Percentiles rank a stretch among this genome's conserved stretches.
Conservation (phyloP, 495 filamentous ascomycete genomes). For the Penicillium daleae region DNA sequence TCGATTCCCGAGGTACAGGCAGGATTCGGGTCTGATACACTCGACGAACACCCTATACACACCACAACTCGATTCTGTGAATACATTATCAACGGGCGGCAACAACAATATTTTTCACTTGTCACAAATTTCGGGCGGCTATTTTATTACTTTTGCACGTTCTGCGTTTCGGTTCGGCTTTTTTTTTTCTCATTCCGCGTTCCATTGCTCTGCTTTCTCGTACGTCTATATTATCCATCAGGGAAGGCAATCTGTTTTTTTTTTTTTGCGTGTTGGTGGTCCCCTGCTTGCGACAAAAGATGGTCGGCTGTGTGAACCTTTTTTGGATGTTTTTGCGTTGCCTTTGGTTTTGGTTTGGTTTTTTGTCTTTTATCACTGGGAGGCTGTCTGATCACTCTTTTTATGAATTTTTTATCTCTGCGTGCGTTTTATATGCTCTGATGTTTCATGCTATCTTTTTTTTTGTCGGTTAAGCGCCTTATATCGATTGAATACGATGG, state of each 20-base stretch:
- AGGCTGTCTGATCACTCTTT: slow-evolving; percentile 54
- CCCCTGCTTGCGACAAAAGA: slow-evolving; percentile 29
- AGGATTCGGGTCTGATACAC: neutral
- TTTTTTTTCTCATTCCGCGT: slow-evolving; percentile 4
- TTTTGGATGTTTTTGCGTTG: slow-evolving; percentile 25
- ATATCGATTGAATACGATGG: slow-evolving; percentile 14
- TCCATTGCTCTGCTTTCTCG: slow-evolving; percentile 33
- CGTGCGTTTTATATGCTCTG: slow-evolving; percentile 20
- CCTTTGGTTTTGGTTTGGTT: slow-evolving; percentile 4
- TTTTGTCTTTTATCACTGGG: slow-evolving; percentile 34
- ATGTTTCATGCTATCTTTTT: slow-evolving; percentile 9
- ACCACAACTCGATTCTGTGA: slow-evolving; percentile 3
- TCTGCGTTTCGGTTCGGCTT: slow-evolving; percentile 18
- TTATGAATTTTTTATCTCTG: slow-evolving; percentile 25
- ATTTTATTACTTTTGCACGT: slow-evolving; percentile 22
- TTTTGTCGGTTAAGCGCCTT: slow-evolving; percentile 20
- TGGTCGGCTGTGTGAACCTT: slow-evolving; percentile 36
- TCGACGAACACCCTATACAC: slow-evolving; percentile 4
- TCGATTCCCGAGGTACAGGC: neutral
- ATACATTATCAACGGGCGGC: neutral
- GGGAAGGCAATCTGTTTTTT: slow-evolving; percentile 32
- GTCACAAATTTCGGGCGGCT: slow-evolving; percentile 40
- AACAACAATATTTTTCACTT: slow-evolving; percentile 20
- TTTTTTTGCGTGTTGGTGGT: slow-evolving; percentile 21
- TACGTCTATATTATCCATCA: slow-evolving; percentile 27